Evolutionary conservation across 192 early-diverging fungal species (phyloP), one percentile per base, ranked within the genome.

Genomic region (Thamnidium elegans): DNA sequence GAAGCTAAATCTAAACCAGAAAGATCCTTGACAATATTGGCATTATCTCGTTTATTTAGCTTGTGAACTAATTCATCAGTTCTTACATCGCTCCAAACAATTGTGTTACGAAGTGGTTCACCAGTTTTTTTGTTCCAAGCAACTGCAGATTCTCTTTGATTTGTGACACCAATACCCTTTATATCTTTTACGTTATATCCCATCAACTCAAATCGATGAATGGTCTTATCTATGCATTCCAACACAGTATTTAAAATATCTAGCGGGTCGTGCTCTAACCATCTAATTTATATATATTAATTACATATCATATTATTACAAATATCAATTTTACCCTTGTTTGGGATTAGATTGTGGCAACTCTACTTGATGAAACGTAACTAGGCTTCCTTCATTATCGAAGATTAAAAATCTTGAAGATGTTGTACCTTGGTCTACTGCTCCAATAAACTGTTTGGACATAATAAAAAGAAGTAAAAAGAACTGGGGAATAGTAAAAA

Each of bases 341-440:
- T 88, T 74, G 63, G 89, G 89, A 75, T 87, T 87, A 61, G 76
- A 74, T 76, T 94, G 90, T 62, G 78, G 74, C 72, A 90, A 90
- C 64, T 95, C 93, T n/a, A 82, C 62, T 74, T 94, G 93, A 71
- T 89, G 86, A 44, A 78, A 78, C 15, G 83, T 77, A 13, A 93
- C 84, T 7, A 93, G 74, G 45, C 72, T 66, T 47, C 90, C 93
- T 20, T 78, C 75, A 51, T 77, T 66, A 77, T 95, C 89, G 70
- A 97, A 95, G 65, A 97, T 86, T 30, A 97, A 87, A 76, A 97
- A 94, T 19, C 95, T 88, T 31, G 95, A 87, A 45, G 89, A 91
- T 14, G 89, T 87, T 8, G 95, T 97, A 67, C 95, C 95, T 77
- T 95, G 91, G 82, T 97, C 95, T 58, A 97, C 92, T 65, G 94